Base-by-base conservation (phyloP, 768 basidiomycete genomes). In the Tulasnella sp. region DNA sequence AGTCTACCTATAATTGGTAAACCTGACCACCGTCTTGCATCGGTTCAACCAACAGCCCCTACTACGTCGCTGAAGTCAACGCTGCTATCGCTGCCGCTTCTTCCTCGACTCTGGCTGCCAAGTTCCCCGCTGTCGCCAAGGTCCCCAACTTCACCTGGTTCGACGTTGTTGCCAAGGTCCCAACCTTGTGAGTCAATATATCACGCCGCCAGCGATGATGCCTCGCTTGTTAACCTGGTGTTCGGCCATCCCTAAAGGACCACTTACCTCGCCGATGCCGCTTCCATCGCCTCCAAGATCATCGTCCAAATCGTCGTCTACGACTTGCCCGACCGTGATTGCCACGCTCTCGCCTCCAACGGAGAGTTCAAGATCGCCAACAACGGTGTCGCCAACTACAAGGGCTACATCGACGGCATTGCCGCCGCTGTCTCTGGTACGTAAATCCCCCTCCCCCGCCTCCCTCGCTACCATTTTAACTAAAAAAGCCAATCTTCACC, bases 121-220 rank as follows among this genome's bases (percentile, higher is more conserved):
- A 90, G 84, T 90, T 90, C 71, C 79, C 86, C 42, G 85, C 84
- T 74, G 88, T 91, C 56, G 89, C 88, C n/a, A 85, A 88, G n/a
- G 89, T 91, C 83, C 90, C 90, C 27, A 90, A 89, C 56, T 91
- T 91, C 87, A 89, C 86, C 74, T 91, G 90, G 90, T 87, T 90
- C 83, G 90, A 91, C 83, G 84, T 85, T 76, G 86, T 90, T 46
- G 85, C 89, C 81, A 91, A 91, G 86, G 87, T 88, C 38, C 85
- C 89, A 10, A 84, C 84, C 71, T 86, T 91, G 14, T 71, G 88
- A 89, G 84, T 90, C 74, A 88, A 86, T 74, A n/a, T 90, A 85
- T 88, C 10, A 40, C 5, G n/a, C 76, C 87, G 87, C 80, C 88
- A 89, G 82, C 91, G 91, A 90, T 10, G 88, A 86, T 8, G 19